phyloP scores from a whole-genome alignment of 352 stramenopile species.

The Pythium utonaiense region DNA sequence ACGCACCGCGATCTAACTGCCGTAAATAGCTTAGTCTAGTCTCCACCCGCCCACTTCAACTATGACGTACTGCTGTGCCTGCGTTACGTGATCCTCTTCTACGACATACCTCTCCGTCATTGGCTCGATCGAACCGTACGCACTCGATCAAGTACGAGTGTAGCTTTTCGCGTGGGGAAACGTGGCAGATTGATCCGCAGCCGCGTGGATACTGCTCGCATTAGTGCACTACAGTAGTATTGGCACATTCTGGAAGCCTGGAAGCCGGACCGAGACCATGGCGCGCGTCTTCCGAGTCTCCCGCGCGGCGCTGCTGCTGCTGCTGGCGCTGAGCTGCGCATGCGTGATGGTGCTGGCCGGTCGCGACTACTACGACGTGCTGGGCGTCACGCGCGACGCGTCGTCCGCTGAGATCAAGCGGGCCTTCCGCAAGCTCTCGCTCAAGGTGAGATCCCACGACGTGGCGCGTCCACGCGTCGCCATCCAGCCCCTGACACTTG shows the following conservation, averaged over 20 bases:
- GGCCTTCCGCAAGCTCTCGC: slow-evolving; percentile 85
- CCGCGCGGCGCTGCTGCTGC: slow-evolving; percentile 21
- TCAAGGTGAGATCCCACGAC: too few species aligned
- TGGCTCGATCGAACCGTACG: background rate
- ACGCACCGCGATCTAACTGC: too few species aligned
- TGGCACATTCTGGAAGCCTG: background rate
- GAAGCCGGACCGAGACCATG: too few species aligned
- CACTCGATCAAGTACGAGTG: background rate
- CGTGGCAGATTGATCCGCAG: slow-evolving; percentile 3
- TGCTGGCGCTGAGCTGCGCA: slow-evolving; percentile 17
- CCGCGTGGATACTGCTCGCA: too few species aligned
- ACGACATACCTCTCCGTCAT: background rate
- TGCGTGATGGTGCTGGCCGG: slow-evolving; percentile 26
- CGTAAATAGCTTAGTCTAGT: background rate
- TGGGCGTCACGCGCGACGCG: slow-evolving; percentile 60
- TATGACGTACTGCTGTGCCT: background rate
- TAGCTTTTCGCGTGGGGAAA: slow-evolving; percentile 15
- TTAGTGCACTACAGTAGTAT: too few species aligned
- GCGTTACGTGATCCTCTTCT: background rate
- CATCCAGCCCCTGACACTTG: too few species aligned
- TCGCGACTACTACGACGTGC: slow-evolving; percentile 71
- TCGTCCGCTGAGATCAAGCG: slow-evolving; percentile 75
- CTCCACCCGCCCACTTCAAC: background rate
- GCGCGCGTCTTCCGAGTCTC: background rate
- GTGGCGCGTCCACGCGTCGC: too few species aligned